Conservation (phyloP, 2,329 filamentous ascomycete genomes). For the Cladorrhinum sp. region DNA sequence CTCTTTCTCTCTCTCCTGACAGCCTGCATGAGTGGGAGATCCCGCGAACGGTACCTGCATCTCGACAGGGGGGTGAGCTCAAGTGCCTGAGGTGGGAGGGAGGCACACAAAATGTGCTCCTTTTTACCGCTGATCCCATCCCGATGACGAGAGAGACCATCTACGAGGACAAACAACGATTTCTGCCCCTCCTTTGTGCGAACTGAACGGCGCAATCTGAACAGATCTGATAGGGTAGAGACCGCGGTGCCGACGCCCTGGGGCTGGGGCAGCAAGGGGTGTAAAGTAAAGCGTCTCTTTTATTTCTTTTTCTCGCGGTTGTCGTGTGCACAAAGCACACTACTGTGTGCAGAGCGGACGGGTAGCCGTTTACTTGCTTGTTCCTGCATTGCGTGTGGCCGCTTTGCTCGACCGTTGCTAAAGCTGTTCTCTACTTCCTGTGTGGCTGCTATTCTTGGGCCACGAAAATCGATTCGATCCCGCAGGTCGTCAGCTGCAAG, state of each 20-base stretch:
- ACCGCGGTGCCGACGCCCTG: background rate
- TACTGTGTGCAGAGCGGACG: background rate
- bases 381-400: background rate
- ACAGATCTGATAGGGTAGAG: conserved; percentile 11
- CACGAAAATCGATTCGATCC: conserved; percentile 1
- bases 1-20: background rate
- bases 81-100: background rate
- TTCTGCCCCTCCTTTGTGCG: background rate
- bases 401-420: background rate
- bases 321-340: too few species aligned
- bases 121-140: conserved; percentile 10
- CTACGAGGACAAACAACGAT: background rate
- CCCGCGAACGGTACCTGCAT: background rate
- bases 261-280: background rate
- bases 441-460: conserved; percentile 19
- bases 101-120: background rate
- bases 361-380: background rate
- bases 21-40: background rate
- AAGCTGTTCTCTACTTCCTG: background rate
- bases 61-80: background rate
- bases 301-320: background rate
- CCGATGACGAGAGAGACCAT: background rate
- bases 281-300: background rate
- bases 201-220: conserved; percentile 16
- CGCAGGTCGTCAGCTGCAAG: background rate